phyloP scores from a whole-genome alignment of 139 green algal genomes.

The Chlorella sp. region DNA sequence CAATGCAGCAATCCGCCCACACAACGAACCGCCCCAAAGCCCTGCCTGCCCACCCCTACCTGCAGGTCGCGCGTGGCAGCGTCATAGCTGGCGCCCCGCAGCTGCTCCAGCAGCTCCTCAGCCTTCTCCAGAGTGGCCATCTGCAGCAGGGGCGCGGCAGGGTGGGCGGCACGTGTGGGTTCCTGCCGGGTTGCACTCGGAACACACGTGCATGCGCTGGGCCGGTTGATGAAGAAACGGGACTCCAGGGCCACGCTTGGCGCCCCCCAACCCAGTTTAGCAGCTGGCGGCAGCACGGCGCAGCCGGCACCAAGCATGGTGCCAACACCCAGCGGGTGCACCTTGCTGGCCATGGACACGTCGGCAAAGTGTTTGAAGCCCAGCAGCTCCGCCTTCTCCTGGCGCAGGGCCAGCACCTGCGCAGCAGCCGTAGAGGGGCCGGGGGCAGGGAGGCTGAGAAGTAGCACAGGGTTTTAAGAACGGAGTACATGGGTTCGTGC shows the following conservation, averaged over 20 bases:
- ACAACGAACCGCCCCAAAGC: no score
- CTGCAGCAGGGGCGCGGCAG: slow-evolving; percentile 59
- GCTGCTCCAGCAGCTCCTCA: slow-evolving; percentile 91
- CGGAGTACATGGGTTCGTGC: no score
- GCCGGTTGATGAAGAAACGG: not conserved
- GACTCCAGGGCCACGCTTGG: no score
- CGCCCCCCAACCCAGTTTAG: not conserved
- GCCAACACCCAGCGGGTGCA: slow-evolving; percentile 62
- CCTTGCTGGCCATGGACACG: slow-evolving; percentile 88
- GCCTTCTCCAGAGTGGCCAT: slow-evolving; percentile 85
- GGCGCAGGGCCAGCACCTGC: slow-evolving; percentile 76
- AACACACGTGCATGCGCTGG: no score
- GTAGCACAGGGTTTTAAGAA: no score
- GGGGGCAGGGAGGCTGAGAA: no score
- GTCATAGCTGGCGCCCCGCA: slow-evolving; percentile 72
- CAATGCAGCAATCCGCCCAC: not conserved
- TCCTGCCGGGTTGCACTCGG: no score
- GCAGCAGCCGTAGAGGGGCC: not conserved
- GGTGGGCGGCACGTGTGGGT: no score
- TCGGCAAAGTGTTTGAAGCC: slow-evolving; percentile 89
- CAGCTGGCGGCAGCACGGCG: no score
- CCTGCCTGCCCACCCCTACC: no score
- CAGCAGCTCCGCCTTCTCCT: slow-evolving; percentile 92
- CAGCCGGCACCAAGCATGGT: no score
- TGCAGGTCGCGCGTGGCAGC: slow-evolving; percentile 75